phyloP scores from a whole-genome alignment of 192 early-diverging fungal genomes.

The Coemansia sp. region DNA sequence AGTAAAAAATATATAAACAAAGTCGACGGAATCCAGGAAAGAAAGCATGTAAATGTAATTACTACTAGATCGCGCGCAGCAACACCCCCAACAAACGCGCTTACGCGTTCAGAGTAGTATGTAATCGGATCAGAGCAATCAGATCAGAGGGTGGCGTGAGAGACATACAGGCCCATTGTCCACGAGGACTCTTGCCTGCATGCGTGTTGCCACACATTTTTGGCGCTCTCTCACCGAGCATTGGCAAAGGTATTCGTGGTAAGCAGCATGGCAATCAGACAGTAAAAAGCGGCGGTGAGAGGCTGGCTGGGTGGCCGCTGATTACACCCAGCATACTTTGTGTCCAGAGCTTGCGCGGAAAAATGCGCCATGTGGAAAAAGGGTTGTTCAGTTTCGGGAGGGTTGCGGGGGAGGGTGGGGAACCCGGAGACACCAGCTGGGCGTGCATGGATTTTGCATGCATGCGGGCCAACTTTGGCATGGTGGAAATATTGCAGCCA shows the following conservation, averaged over 20 bases:
- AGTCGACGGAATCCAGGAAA: not conserved
- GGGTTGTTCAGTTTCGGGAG: not conserved
- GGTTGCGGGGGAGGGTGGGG: not conserved
- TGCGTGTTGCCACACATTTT: constrained; percentile 5
- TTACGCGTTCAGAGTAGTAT: not conserved
- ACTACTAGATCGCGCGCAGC: constrained; percentile 1
- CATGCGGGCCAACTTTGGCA: not conserved
- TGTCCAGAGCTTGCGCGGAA: not conserved
- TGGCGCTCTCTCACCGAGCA: not conserved
- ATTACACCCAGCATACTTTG: not conserved
- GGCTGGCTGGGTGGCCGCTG: not conserved
- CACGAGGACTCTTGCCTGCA: constrained; percentile 4
- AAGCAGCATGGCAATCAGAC: constrained; percentile 1
- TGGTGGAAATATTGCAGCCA: constrained; percentile 8
- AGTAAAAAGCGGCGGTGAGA: not conserved
- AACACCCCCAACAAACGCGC: not conserved
- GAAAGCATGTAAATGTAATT: not conserved
- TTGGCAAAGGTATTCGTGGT: not conserved
- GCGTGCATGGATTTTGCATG: not conserved
- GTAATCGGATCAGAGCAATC: constrained; percentile 7
- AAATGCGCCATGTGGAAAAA: constrained; percentile 2
- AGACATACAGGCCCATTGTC: not conserved
- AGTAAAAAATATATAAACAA: not conserved
- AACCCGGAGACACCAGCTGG: constrained; percentile 5
- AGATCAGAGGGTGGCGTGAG: constrained; percentile 6